Evolutionary conservation across 2,329 filamentous ascomycete species (phyloP).

Genomic region (Ceratocystiopsis sp.): DNA sequence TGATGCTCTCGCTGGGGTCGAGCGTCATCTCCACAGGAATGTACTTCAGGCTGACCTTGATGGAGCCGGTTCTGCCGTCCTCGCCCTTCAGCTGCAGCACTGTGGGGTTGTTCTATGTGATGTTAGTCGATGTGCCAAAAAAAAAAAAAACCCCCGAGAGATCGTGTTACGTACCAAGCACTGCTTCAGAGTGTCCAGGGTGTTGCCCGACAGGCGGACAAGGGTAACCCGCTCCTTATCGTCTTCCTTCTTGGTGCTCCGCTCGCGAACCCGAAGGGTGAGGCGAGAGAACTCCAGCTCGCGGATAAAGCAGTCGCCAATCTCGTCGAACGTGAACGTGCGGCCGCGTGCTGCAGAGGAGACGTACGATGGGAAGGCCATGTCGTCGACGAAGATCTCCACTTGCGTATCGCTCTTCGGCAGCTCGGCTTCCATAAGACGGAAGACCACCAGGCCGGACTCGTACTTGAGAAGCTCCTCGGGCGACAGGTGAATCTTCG

Average conservation of each 20-base stretch:
- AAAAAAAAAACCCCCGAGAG: not conserved
- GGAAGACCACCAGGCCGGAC: conserved; percentile 86
- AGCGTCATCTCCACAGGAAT: conserved; percentile 88
- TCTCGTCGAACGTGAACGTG: conserved; percentile 67
- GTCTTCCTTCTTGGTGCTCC: conserved; percentile 49
- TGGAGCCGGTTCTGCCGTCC: conserved; percentile 56
- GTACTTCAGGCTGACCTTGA: conserved; percentile 89
- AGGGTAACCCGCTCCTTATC: conserved; percentile 50
- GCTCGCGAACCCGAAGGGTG: conserved; percentile 72
- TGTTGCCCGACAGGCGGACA: conserved; percentile 70
- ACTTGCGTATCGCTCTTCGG: conserved; percentile 59
- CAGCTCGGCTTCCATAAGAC: conserved; percentile 77
- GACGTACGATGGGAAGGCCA: conserved; percentile 76
- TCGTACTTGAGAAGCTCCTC: conserved; percentile 77
- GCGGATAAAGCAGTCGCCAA: conserved; percentile 87
- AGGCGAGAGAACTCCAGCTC: conserved; percentile 94
- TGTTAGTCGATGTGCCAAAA: not conserved
- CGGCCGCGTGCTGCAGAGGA: conserved; percentile 59
- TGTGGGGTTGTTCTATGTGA: conserved; percentile 68
- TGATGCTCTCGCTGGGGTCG: conserved; percentile 90
- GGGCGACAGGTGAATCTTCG: conserved; percentile 61
- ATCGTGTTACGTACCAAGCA: conserved; percentile 49
- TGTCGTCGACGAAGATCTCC: conserved; percentile 86
- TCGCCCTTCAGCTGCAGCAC: conserved; percentile 63
- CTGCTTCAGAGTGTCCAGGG: conserved; percentile 72